Evolutionary conservation across 2,329 filamentous ascomycete species (phyloP).

Genomic region (Trichoderma arundinaceum): DNA sequence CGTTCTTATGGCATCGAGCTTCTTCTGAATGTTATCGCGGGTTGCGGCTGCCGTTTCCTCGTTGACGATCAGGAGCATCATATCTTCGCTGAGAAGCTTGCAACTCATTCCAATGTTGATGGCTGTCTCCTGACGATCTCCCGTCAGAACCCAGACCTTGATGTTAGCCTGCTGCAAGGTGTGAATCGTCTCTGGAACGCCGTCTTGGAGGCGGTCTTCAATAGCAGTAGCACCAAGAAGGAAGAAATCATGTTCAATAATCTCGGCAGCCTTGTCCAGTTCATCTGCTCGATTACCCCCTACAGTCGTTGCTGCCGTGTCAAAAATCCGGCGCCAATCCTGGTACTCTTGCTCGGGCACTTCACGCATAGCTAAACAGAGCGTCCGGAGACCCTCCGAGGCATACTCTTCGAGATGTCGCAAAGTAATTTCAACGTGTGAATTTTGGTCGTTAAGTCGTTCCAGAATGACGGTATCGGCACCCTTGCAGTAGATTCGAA

Average conservation of each 20-base stretch:
- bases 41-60: slow-evolving; percentile 82
- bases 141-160: slow-evolving; percentile 98
- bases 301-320: slow-evolving; percentile 86
- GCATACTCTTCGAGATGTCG: slow-evolving; percentile 98
- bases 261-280: slow-evolving; percentile 93
- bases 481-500: slow-evolving; percentile 93
- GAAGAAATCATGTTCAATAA: slow-evolving; percentile 91
- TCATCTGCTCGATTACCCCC: slow-evolving; percentile 92
- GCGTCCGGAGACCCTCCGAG: slow-evolving; percentile 89
- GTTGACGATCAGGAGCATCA: slow-evolving; percentile 96
- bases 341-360: slow-evolving; percentile 86
- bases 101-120: slow-evolving; percentile 99
- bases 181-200: slow-evolving; percentile 96
- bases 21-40: slow-evolving; percentile 88
- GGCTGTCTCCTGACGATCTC: slow-evolving; percentile 96
- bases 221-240: slow-evolving; percentile 95
- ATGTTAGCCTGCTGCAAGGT: slow-evolving; percentile 96
- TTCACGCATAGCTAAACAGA: slow-evolving; percentile 94
- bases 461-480: slow-evolving; percentile 98
- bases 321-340: slow-evolving; percentile 86
- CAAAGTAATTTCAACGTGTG: slow-evolving; percentile 85
- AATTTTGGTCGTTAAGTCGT: slow-evolving; percentile 80
- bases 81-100: slow-evolving; percentile 97
- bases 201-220: slow-evolving; percentile 94
- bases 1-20: slow-evolving; percentile 85